A percentile compares a stretch with the other conserved stretches of the same genome.
Evolutionary conservation across 2,329 filamentous ascomycete genomes (phyloP).

Genomic region (Fusarium sp.): DNA sequence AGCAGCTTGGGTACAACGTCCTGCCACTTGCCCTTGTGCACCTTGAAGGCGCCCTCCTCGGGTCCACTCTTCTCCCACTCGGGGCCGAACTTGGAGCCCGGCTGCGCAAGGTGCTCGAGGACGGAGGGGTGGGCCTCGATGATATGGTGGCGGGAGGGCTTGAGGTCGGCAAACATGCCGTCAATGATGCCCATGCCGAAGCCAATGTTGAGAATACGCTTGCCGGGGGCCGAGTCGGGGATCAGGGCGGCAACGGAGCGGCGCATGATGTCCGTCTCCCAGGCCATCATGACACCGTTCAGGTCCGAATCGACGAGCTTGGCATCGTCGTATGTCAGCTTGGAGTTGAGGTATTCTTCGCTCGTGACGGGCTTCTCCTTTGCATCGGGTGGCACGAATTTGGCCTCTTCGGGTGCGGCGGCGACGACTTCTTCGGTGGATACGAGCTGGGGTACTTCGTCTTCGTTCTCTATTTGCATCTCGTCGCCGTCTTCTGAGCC

Average conservation of each 20-base stretch:
- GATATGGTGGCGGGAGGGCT: constrained; percentile 80
- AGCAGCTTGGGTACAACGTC: constrained; percentile 78
- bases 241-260: constrained; percentile 76
- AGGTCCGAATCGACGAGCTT: constrained; percentile 78
- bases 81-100: constrained; percentile 62
- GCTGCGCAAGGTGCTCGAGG: constrained; percentile 68
- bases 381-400: constrained; percentile 49
- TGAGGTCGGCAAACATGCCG: constrained; percentile 74
- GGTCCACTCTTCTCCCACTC: constrained; percentile 66
- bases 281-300: constrained; percentile 95
- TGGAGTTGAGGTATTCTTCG: constrained; percentile 74
- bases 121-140: constrained; percentile 87
- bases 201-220: constrained; percentile 84
- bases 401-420: constrained; percentile 42
- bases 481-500: constrained; percentile 62
- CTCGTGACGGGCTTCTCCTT: constrained; percentile 66
- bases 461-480: constrained; percentile 58
- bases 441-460: constrained; percentile 46
- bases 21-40: constrained; percentile 81
- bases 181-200: constrained; percentile 95
- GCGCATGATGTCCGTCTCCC: constrained; percentile 89
- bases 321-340: constrained; percentile 70
- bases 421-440: constrained; percentile 46
- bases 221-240: constrained; percentile 57
- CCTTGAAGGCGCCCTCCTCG: constrained; percentile 74